Conservation (phyloP, 305 asterid species). For the Ilex paraguariensis region DNA sequence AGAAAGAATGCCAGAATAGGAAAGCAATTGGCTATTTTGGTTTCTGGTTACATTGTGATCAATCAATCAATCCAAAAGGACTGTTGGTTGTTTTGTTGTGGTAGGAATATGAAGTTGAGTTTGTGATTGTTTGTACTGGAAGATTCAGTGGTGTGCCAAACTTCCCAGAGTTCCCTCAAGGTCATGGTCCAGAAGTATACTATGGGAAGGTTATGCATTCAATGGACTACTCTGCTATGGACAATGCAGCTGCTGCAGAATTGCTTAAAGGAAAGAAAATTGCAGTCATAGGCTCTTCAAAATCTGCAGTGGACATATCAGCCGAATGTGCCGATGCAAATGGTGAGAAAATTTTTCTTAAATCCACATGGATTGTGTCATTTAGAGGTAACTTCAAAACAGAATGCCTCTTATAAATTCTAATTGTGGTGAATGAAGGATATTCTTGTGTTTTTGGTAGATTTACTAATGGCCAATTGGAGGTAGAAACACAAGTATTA, state of each 20-base stretch:
- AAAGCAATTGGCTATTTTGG: too few relatives aligned
- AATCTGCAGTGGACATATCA: conserved; percentile 51
- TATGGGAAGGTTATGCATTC: conserved; percentile 49
- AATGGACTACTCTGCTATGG: conserved; percentile 53
- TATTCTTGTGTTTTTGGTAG: too few relatives aligned
- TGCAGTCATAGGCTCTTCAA: conserved; percentile 40
- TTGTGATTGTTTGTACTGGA: conserved; percentile 47
- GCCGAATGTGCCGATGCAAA: conserved; percentile 44
- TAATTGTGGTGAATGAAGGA: too few relatives aligned
- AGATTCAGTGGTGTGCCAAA: conserved; percentile 55
- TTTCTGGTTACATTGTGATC: background rate
- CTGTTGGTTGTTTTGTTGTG: background rate
- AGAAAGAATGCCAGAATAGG: too few relatives aligned
- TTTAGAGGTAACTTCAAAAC: too few relatives aligned
- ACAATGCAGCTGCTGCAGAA: conserved; percentile 40
- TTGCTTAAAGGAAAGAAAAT: conserved; percentile 45
- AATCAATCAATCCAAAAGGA: background rate
- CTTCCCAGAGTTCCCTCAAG: conserved; percentile 40
- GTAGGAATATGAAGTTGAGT: conserved; percentile 39
- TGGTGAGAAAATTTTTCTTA: conserved; percentile 20
- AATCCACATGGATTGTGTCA: too few relatives aligned
- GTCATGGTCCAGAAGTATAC: conserved; percentile 41
- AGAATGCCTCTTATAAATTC: too few relatives aligned
- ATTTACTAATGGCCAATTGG: too few relatives aligned
- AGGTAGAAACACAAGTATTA: too few relatives aligned